These are phyloP conservation scores for Debaryomyces singareniensis DNA, from an alignment of 1,139 yeast genomes.

Conservation along the genomic window DNA sequence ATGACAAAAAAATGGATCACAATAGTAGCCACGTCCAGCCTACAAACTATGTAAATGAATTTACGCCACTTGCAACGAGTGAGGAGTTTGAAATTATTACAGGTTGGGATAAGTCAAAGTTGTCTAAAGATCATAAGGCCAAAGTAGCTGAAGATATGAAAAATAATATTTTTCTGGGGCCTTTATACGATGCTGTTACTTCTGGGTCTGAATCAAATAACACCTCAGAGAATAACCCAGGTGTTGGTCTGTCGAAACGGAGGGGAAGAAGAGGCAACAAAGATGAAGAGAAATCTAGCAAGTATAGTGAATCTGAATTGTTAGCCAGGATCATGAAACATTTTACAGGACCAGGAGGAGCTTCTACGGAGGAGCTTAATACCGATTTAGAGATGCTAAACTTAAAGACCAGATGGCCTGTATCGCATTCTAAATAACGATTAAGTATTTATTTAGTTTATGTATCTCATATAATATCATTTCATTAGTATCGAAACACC, in stretches of 20 bases:
- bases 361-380: conserved; percentile 26
- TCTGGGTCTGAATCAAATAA: conserved; percentile 38
- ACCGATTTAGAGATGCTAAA: conserved; percentile 35
- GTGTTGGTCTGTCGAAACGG: conserved; percentile 12
- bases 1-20: background rate
- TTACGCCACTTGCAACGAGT: conserved; percentile 35
- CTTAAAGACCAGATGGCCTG: conserved; percentile 32
- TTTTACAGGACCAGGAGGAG: conserved; percentile 36
- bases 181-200: conserved; percentile 35
- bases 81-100: conserved; percentile 37
- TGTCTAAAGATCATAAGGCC: conserved; percentile 9
- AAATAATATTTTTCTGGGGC: conserved; percentile 36
- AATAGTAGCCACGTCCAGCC: background rate
- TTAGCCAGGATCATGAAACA: conserved; percentile 42
- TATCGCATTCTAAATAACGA: conserved; percentile 4
- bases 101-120: conserved; percentile 19
- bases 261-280: conserved; percentile 16
- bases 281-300: conserved; percentile 15
- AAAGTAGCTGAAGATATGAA: conserved; percentile 15
- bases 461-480: too few relatives aligned
- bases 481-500: too few relatives aligned
- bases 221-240: conserved; percentile 14
- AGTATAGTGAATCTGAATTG: conserved; percentile 31
- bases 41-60: conserved; percentile 26
- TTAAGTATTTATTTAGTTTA: too few relatives aligned